Evolutionary conservation across 2,329 filamentous ascomycete species (phyloP).

Genomic region (Neoarthrinium moseri): DNA sequence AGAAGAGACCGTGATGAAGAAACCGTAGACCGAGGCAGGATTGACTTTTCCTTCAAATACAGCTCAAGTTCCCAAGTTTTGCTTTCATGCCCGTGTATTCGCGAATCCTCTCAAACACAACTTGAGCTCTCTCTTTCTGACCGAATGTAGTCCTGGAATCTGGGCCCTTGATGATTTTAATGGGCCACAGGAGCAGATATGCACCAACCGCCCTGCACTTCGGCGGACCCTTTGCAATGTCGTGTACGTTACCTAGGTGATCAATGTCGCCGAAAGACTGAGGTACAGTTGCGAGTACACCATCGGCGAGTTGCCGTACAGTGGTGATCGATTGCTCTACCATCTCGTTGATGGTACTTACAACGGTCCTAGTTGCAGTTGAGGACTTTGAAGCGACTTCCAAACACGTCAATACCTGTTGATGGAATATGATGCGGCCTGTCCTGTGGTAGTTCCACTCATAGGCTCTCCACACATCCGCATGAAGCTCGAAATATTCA

Average conservation of each 20-base stretch:
- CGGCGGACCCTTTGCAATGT: slow-evolving; percentile 15
- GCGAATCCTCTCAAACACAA: slow-evolving; percentile 35
- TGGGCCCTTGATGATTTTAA: slow-evolving; percentile 31
- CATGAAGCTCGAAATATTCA: slow-evolving; percentile 30
- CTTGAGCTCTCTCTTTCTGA: slow-evolving; percentile 26
- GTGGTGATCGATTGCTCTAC: slow-evolving; percentile 19
- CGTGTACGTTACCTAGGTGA: slow-evolving; percentile 16
- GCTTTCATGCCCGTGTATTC: slow-evolving; percentile 37
- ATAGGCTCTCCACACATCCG: slow-evolving; percentile 38
- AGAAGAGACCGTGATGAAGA: slow-evolving; percentile 29
- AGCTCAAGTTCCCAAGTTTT: slow-evolving; percentile 26
- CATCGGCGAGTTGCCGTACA: slow-evolving; percentile 28
- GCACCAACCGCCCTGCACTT: slow-evolving; percentile 31
- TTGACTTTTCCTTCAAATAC: slow-evolving; percentile 8
- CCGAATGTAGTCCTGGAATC: slow-evolving; percentile 17
- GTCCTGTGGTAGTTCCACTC: slow-evolving; percentile 40
- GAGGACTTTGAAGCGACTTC: slow-evolving; percentile 11
- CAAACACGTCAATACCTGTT: slow-evolving; percentile 31
- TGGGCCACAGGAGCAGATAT: slow-evolving; percentile 38
- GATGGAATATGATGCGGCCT: slow-evolving; percentile 33
- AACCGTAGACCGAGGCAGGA: slow-evolving; percentile 3
- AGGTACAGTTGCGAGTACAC: slow-evolving; percentile 34
- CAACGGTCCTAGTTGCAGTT: slow-evolving; percentile 8
- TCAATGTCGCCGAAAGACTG: slow-evolving; percentile 36
- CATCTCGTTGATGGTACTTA: slow-evolving; percentile 12